Evolutionary conservation across 495 filamentous ascomycete species (phyloP).

Genomic region (Xylaria longipes): DNA sequence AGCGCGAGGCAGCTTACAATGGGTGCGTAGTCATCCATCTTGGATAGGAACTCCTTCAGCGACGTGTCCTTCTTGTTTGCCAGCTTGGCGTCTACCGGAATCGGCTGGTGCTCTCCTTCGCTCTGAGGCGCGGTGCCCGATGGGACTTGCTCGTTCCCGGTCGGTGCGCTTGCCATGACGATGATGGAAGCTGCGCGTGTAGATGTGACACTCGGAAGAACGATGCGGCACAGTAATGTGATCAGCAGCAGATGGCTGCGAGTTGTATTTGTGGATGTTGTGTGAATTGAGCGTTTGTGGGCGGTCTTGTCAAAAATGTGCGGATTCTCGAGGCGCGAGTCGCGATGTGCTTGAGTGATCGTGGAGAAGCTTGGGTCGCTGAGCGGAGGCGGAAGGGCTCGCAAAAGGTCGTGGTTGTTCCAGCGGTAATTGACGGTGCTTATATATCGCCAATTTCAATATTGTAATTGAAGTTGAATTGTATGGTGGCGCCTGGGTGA

Average conservation of each 20-base stretch:
- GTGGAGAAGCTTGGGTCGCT: neutral
- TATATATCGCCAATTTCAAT: neutral
- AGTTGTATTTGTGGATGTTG: neutral
- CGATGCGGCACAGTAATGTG: neutral
- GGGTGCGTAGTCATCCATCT: constrained; percentile 98
- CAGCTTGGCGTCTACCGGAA: constrained; percentile 46
- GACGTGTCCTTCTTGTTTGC: constrained; percentile 88
- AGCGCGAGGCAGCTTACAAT: constrained; percentile 69
- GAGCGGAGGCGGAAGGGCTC: neutral
- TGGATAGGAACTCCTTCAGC: constrained; percentile 85
- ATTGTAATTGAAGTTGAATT: neutral
- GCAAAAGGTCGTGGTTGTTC: neutral
- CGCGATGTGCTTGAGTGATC: neutral
- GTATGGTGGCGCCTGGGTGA: neutral
- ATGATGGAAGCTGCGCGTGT: constrained; percentile 10
- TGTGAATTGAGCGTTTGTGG: neutral
- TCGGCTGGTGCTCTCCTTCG: constrained; percentile 29
- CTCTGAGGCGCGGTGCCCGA: constrained; percentile 35
- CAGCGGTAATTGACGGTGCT: neutral
- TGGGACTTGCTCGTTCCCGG: constrained; percentile 39
- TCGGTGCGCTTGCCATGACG: constrained; percentile 36
- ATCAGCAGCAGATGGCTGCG: neutral
- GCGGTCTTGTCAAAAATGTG: neutral
- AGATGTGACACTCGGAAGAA: neutral
- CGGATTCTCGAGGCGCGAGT: constrained; percentile 9